These are phyloP conservation scores for Sporothrix brunneoviolacea DNA, from an alignment of 2,329 filamentous ascomycete genomes.

Conservation along the genomic window DNA sequence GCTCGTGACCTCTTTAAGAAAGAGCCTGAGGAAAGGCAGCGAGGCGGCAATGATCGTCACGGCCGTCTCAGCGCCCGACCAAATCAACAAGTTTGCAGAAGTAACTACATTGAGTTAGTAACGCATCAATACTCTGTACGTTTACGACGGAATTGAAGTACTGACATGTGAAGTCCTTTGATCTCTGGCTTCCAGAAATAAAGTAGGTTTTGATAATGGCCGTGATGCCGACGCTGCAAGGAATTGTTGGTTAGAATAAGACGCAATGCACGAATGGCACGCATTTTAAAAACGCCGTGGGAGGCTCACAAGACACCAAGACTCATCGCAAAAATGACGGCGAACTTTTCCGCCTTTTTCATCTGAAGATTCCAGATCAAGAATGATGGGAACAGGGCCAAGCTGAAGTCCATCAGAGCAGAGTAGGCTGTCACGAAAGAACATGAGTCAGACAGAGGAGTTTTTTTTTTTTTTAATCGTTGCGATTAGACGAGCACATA, in stretches of 20 bases:
- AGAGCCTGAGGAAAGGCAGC: conserved; percentile 10
- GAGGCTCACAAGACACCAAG: conserved; percentile 30
- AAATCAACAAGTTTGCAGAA: conserved; percentile 13
- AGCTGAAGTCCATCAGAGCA: conserved; percentile 24
- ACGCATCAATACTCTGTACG: too few relatives aligned
- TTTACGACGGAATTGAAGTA: too few relatives aligned
- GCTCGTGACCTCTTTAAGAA: conserved; percentile 24
- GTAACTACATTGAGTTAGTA: too few relatives aligned
- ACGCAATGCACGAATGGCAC: too few relatives aligned
- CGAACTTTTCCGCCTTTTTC: conserved; percentile 28
- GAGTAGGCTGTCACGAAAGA: too few relatives aligned
- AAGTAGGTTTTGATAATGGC: conserved; percentile 24
- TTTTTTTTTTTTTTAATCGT: too few relatives aligned
- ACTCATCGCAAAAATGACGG: conserved; percentile 30
- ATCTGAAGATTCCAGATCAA: conserved; percentile 28
- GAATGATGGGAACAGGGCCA: conserved; percentile 27
- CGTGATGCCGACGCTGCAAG: conserved; percentile 24
- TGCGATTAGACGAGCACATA: too few relatives aligned
- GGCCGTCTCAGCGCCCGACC: conserved; percentile 13
- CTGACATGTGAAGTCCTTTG: conserved; percentile 13
- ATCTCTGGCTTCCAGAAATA: conserved; percentile 10
- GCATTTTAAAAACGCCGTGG: too few relatives aligned
- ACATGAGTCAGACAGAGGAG: too few relatives aligned
- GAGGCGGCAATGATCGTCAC: conserved; percentile 16
- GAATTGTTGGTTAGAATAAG: too few relatives aligned